Evolutionary conservation across 2,329 filamentous ascomycete species (phyloP).

Genomic region (Calonectria henricotiae): DNA sequence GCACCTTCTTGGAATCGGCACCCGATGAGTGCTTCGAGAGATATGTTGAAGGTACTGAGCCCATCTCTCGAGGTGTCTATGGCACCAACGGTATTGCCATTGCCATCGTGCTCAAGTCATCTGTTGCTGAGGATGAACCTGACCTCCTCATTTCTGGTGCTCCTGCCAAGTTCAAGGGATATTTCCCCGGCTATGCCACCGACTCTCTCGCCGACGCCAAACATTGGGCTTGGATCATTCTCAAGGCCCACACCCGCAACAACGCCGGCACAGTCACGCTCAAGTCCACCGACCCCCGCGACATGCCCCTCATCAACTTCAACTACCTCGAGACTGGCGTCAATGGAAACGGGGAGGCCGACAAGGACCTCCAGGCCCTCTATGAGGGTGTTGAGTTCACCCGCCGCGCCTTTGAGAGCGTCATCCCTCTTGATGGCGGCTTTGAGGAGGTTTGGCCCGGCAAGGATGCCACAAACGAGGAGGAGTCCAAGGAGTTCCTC

Average conservation of each 20-base stretch:
- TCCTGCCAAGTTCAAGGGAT: constrained; percentile 70
- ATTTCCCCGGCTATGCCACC: constrained; percentile 70
- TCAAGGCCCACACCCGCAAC: constrained; percentile 72
- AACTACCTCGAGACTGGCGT: constrained; percentile 68
- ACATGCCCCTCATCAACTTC: constrained; percentile 76
- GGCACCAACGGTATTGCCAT: constrained; percentile 69
- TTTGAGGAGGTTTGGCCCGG: constrained; percentile 58
- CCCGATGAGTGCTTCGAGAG: constrained; percentile 46
- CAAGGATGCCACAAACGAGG: constrained; percentile 60
- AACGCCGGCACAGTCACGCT: constrained; percentile 76
- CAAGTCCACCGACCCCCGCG: constrained; percentile 73
- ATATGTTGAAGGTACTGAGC: constrained; percentile 40
- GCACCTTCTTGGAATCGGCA: constrained; percentile 43
- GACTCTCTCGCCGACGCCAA: constrained; percentile 62
- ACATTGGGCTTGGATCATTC: constrained; percentile 62
- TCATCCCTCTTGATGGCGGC: constrained; percentile 59
- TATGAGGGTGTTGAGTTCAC: constrained; percentile 66
- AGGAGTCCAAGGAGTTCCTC: constrained; percentile 62
- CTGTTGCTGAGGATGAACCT: constrained; percentile 62
- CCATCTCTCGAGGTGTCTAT: constrained; percentile 53
- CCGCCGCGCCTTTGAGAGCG: constrained; percentile 59
- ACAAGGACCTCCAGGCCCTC: constrained; percentile 62
- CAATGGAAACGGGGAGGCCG: constrained; percentile 53
- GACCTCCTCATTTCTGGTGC: constrained; percentile 72
- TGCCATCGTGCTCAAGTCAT: constrained; percentile 59